Evolutionary conservation across 805 yeast species (phyloP).

Genomic region (Suhomyces tanzawaensis): DNA sequence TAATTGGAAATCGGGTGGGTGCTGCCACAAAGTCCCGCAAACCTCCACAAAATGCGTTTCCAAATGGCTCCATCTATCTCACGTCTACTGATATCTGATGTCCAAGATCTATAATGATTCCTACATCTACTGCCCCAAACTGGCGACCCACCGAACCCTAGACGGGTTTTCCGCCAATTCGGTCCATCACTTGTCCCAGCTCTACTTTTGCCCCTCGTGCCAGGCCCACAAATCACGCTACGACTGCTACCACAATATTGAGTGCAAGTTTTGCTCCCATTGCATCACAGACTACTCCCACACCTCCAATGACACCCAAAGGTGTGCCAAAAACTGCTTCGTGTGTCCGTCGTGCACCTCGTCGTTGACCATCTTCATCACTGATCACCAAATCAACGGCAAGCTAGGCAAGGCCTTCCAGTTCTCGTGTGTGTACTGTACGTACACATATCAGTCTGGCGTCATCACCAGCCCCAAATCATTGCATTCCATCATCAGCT

Average conservation of each 20-base stretch:
- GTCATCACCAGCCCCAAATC: conserved; percentile 42
- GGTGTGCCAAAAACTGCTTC: conserved; percentile 40
- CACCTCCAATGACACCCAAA: conserved; percentile 15
- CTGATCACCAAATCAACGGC: conserved; percentile 12
- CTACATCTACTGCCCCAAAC: conserved; percentile 17
- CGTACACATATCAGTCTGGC: conserved; percentile 34
- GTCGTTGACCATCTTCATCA: conserved; percentile 20
- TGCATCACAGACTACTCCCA: conserved; percentile 36
- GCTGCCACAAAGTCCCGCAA: too few relatives aligned
- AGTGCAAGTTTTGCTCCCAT: conserved; percentile 34
- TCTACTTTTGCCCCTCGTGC: conserved; percentile 39
- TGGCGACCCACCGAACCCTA: conserved; percentile 7
- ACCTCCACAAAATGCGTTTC: too few relatives aligned
- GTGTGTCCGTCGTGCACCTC: conserved; percentile 37
- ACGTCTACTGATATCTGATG: too few relatives aligned
- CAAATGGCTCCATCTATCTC: neutral
- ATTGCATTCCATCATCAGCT: conserved; percentile 24
- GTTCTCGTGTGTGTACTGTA: conserved; percentile 38
- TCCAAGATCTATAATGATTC: conserved; percentile 24
- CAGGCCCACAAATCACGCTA: conserved; percentile 26
- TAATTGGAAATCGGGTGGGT: too few relatives aligned
- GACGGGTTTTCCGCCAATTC: conserved; percentile 7
- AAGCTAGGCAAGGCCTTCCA: conserved; percentile 32
- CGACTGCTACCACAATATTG: conserved; percentile 25
- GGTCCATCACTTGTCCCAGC: conserved; percentile 20